Evolutionary conservation across 768 basidiomycete genomes (phyloP).

Genomic region (Sarcomyxa edulis): DNA sequence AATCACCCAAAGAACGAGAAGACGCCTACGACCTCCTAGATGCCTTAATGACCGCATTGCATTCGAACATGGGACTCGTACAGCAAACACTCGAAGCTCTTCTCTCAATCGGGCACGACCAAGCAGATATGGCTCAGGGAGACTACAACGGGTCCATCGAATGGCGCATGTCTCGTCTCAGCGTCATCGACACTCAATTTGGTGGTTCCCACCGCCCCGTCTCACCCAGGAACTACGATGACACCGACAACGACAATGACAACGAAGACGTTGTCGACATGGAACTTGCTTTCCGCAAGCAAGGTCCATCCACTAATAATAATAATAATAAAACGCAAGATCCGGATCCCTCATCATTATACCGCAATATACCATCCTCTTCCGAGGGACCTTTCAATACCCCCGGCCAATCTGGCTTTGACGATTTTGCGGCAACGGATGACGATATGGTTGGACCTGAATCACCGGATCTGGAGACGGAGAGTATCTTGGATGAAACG

Average conservation of each 20-base stretch:
- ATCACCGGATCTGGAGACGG: constrained; percentile 4
- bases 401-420: not conserved
- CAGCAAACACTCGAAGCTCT: constrained; percentile 59
- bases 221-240: constrained; percentile 19
- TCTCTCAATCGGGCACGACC: constrained; percentile 60
- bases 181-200: constrained; percentile 49
- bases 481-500: constrained; percentile 9
- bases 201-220: constrained; percentile 31
- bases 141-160: constrained; percentile 75
- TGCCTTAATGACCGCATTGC: constrained; percentile 43
- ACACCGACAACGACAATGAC: constrained; percentile 25
- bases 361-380: not conserved
- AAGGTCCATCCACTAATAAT: too few relatives aligned
- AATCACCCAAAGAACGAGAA: constrained; percentile 24
- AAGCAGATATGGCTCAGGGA: constrained; percentile 61
- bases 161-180: constrained; percentile 70
- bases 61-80: constrained; percentile 50
- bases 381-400: constrained; percentile 1
- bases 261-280: constrained; percentile 58
- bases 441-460: constrained; percentile 1
- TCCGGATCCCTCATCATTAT: constrained; percentile 17
- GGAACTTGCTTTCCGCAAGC: constrained; percentile 41
- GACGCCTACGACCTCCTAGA: constrained; percentile 42
- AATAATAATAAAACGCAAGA: constrained; percentile 26
- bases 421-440: not conserved